These are phyloP conservation scores for Triticum urartu DNA, from an alignment of 176 grass and related monocot species.

Conservation along the genomic window DNA sequence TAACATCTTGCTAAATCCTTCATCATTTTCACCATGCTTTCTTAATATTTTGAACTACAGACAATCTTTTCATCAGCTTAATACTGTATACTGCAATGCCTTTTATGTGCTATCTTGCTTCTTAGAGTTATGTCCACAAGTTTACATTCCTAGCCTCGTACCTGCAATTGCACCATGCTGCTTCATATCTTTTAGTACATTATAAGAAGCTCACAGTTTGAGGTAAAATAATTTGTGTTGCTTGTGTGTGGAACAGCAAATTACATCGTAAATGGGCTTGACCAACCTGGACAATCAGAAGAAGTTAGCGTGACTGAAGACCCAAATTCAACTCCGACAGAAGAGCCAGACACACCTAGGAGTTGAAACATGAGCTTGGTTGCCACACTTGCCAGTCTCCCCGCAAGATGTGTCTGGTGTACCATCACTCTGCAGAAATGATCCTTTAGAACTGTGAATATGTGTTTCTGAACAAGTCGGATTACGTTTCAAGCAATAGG, in stretches of 20 bases:
- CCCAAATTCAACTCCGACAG: slow-evolving; percentile 8
- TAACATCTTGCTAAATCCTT: no score
- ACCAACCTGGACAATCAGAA: slow-evolving; percentile 33
- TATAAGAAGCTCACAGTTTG: background rate
- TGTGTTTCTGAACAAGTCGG: background rate
- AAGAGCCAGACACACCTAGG: slow-evolving; percentile 15
- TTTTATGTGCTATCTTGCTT: background rate
- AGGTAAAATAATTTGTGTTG: slow-evolving; percentile 7
- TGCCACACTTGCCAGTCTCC: background rate
- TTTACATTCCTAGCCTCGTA: background rate
- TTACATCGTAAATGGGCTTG: slow-evolving; percentile 44
- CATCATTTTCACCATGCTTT: background rate
- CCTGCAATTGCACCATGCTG: background rate
- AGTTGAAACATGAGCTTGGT: slow-evolving; percentile 22
- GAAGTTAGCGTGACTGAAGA: slow-evolving; percentile 23
- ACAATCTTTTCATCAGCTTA: background rate
- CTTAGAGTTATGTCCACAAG: background rate
- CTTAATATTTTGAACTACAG: background rate
- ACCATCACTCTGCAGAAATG: background rate
- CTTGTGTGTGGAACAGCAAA: slow-evolving; percentile 38
- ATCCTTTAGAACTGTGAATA: slow-evolving; percentile 30
- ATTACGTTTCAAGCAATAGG: slow-evolving; percentile 22
- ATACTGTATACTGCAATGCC: background rate
- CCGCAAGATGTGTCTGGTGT: background rate
- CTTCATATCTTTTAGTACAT: background rate